A percentile compares a stretch with the other conserved stretches of the same genome.
These are phyloP conservation scores for Metschnikowia koreensis DNA, from an alignment of 805 yeast species.

Conservation along the genomic window DNA sequence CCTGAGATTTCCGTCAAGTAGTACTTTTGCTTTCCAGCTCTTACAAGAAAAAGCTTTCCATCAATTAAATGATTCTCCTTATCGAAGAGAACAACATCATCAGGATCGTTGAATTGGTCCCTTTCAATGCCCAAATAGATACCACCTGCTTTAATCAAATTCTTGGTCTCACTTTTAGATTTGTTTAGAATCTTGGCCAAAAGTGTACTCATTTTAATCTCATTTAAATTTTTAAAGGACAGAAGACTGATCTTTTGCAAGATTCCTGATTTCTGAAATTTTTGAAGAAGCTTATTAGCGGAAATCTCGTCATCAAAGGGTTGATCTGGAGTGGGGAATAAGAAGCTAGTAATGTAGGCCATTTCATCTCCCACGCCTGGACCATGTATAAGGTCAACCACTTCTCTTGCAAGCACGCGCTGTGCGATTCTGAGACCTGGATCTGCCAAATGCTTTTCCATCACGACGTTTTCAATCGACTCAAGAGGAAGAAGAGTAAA, in stretches of 20 bases:
- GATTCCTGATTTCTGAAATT: constrained; percentile 60
- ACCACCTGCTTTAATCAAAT: constrained; percentile 67
- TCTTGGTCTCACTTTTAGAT: constrained; percentile 56
- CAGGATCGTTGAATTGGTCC: constrained; percentile 47
- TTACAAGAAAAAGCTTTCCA: constrained; percentile 56
- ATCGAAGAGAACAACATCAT: constrained; percentile 48
- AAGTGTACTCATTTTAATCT: constrained; percentile 50
- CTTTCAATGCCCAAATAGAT: constrained; percentile 67
- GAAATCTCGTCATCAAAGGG: constrained; percentile 46
- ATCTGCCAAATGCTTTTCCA: constrained; percentile 50
- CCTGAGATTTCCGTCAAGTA: constrained; percentile 39
- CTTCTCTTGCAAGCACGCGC: constrained; percentile 73
- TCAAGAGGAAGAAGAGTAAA: constrained; percentile 75
- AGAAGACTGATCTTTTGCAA: constrained; percentile 36
- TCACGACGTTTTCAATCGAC: constrained; percentile 50
- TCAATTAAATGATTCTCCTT: constrained; percentile 53
- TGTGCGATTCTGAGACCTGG: constrained; percentile 77
- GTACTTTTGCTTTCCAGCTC: constrained; percentile 74
- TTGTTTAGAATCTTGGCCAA: constrained; percentile 48
- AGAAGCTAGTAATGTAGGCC: constrained; percentile 59
- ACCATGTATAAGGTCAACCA: constrained; percentile 87
- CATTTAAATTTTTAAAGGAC: constrained; percentile 25
- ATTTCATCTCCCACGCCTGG: constrained; percentile 69
- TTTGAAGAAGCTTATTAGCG: constrained; percentile 49
- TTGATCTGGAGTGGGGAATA: constrained; percentile 59